These are phyloP conservation scores for Aspergillus olivimuriae DNA, from an alignment of 495 filamentous ascomycete genomes.

Conservation along the genomic window DNA sequence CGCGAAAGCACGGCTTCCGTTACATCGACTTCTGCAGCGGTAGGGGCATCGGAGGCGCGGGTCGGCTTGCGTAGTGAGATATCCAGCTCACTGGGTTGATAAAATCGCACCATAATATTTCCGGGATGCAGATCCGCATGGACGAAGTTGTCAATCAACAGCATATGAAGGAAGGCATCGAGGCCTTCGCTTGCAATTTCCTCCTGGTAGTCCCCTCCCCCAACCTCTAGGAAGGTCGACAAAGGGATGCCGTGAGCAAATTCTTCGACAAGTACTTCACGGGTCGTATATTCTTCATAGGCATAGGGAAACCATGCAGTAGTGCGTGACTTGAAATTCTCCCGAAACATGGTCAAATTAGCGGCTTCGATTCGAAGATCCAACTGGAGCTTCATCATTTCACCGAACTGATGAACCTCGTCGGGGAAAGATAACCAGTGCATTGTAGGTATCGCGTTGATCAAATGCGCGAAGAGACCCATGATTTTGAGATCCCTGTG, in stretches of 20 bases:
- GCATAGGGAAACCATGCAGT: conserved; percentile 97
- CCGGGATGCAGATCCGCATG: conserved; percentile 98
- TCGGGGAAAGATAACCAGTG: conserved; percentile 97
- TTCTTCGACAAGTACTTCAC: conserved; percentile 91
- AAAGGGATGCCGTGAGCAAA: conserved; percentile 93
- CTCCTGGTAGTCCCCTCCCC: conserved; percentile 85
- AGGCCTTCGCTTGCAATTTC: conserved; percentile 95
- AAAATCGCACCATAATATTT: conserved; percentile 99
- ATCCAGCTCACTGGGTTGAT: conserved; percentile 68
- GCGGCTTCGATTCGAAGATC: conserved; percentile 93
- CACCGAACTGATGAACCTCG: conserved; percentile 87
- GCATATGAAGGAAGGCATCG: conserved; percentile 96
- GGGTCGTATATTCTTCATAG: conserved; percentile 82
- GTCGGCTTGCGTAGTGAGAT: conserved; percentile 50
- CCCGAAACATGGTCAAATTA: conserved; percentile 82
- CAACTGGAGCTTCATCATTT: conserved; percentile 97
- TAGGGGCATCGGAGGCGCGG: conserved; percentile 47
- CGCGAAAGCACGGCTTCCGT: conserved; percentile 79
- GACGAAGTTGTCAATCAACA: conserved; percentile 95
- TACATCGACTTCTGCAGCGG: conserved; percentile 56
- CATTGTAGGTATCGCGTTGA: conserved; percentile 89
- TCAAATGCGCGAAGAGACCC: conserved; percentile 78
- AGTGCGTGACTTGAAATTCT: conserved; percentile 80
- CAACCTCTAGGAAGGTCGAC: conserved; percentile 80
- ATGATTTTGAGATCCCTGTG: conserved; percentile 88